Evolutionary conservation across 2,329 filamentous ascomycete genomes (phyloP), one percentile per base, ranked within the genome.

Genomic region (Aspergillus sp.): DNA sequence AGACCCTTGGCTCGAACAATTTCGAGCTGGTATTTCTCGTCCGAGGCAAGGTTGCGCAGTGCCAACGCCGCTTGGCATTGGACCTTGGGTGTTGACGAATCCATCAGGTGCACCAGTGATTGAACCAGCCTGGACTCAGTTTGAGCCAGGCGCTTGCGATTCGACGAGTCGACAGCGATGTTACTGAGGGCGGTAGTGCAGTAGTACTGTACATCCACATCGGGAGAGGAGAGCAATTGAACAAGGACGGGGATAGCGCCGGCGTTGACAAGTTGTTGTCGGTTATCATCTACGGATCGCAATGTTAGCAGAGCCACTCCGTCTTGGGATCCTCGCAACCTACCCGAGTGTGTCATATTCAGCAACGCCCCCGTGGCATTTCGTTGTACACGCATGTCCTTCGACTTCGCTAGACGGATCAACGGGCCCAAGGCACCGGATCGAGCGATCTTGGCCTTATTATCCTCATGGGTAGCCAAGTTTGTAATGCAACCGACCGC

Each of bases 341-440:
- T 86, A 96, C 92, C 92, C 65, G 93, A 98, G 81, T 99, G 95
- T 70, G 95, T 99, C 95, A 99, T 99, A 78, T 99, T 99, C 66
- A 99, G 84, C 60, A 99, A 81, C 49, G 95, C 95, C 57, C 95
- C 95, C 0, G 95, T 99, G 60, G 95, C 95, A 78, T 99, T 99
- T 66, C 95, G 87, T 80, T 99, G 95, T 51, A 99, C 95, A 59
- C 95, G 88, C 95, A 98, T 98, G 72, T 99, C 95, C 77, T 96
- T 94, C 21, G 95, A 98, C 78, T 96, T 98, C 63, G 95, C 95
- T 60, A 99, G 82, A 64, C 91, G 87, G 49, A 95, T 99, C 68
- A 99, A 81, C 8, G 95, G 95, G 7, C 90, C 91, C 59, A 99
- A 83, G 57, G 95, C 95, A 60, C 95, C 95, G 3, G 95, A 99